A percentile compares a stretch with the other conserved stretches of the same genome.
phyloP scores from a whole-genome alignment of 2,329 filamentous ascomycete species.

The Botrytis byssoidea region DNA sequence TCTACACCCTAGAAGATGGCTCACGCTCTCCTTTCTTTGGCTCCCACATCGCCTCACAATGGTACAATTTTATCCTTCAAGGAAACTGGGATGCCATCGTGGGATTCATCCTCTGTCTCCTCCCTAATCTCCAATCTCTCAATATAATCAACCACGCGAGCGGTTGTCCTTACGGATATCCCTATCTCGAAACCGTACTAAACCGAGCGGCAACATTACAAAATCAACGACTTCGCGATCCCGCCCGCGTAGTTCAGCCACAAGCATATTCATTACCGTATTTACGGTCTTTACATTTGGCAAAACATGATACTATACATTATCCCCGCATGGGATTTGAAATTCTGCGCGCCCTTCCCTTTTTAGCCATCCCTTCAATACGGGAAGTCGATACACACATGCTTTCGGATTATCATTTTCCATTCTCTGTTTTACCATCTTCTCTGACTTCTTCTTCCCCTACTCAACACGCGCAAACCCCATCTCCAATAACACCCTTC shows the following conservation, averaged over 20 bases:
- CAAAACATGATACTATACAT: conserved; percentile 10
- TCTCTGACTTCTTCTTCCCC: background rate
- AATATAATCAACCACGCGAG: conserved; percentile 20
- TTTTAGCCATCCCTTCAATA: conserved; percentile 8
- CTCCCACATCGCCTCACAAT: background rate
- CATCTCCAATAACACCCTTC: background rate
- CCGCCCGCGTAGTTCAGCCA: background rate
- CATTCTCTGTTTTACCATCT: background rate
- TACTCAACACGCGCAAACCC: background rate
- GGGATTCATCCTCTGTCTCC: conserved; percentile 16
- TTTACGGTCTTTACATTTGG: background rate
- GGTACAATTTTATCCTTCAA: background rate
- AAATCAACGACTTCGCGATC: background rate
- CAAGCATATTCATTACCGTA: background rate
- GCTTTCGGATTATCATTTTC: conserved; percentile 18
- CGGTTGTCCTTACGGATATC: conserved; percentile 18
- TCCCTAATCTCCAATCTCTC: conserved; percentile 17
- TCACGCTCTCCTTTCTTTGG: background rate
- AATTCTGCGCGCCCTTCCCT: conserved; percentile 9
- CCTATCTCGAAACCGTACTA: conserved; percentile 20
- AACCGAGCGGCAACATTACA: conserved; percentile 13
- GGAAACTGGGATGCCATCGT: conserved; percentile 22
- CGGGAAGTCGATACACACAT: conserved; percentile 10
- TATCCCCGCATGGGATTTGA: conserved; percentile 19
- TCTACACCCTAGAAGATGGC: background rate